Conservation (phyloP, 2,329 filamentous ascomycete species). For the Myriosclerotinia duriaeana region DNA sequence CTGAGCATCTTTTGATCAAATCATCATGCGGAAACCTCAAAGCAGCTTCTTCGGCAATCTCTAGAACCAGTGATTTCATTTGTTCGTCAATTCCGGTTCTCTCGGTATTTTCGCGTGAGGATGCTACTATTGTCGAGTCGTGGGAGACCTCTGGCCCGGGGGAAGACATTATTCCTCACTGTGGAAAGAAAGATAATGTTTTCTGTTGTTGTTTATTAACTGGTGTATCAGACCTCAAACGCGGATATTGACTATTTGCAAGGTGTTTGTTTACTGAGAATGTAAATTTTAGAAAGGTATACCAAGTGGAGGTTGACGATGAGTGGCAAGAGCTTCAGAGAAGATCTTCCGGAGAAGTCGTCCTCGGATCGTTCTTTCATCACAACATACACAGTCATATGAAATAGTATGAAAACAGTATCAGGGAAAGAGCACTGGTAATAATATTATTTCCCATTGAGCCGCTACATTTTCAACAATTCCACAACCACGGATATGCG, state of each 20-base stretch:
- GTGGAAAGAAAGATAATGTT: too few species aligned
- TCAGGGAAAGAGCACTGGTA: too few species aligned
- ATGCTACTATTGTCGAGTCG: too few species aligned
- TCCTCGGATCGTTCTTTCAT: background rate
- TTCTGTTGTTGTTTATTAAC: background rate
- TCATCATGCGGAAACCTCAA: background rate
- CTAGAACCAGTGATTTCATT: background rate
- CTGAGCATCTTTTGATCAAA: background rate
- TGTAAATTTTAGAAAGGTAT: background rate
- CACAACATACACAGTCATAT: background rate
- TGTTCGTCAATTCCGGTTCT: background rate
- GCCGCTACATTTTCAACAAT: background rate
- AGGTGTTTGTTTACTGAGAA: background rate
- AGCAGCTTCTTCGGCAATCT: background rate
- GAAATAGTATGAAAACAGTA: background rate
- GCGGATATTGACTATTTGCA: background rate
- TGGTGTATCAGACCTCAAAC: background rate
- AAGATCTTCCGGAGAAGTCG: background rate
- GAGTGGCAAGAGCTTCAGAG: background rate
- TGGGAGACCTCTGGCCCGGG: background rate
- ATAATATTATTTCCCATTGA: background rate
- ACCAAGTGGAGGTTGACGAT: background rate
- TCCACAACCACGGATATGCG: too few species aligned
- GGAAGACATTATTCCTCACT: background rate
- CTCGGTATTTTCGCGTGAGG: background rate